These are phyloP conservation scores for Naganishia vishniacii DNA, from an alignment of 768 basidiomycete species.

Conservation along the genomic window DNA sequence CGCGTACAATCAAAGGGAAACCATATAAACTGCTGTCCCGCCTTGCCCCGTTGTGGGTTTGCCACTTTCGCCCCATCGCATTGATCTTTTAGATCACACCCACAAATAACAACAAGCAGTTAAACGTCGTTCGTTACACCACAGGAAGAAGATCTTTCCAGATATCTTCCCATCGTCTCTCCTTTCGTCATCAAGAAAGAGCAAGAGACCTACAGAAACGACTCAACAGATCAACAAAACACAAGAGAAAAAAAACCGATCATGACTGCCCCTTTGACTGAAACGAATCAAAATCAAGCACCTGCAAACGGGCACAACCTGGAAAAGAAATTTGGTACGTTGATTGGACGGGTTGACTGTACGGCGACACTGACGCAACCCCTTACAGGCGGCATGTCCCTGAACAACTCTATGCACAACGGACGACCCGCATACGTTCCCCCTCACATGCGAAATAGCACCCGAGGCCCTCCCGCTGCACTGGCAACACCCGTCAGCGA, in stretches of 20 bases:
- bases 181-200: background rate
- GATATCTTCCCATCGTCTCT: slow-evolving; percentile 15
- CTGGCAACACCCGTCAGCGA: slow-evolving; percentile 33
- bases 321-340: slow-evolving; percentile 47
- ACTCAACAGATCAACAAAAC: slow-evolving; percentile 19
- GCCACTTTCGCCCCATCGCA: too few relatives aligned
- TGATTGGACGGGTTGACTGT: background rate
- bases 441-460: slow-evolving; percentile 45
- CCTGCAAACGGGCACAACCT: slow-evolving; percentile 34
- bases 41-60: background rate
- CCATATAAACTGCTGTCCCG: background rate
- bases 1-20: background rate
- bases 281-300: slow-evolving; percentile 26
- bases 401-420: slow-evolving; percentile 40
- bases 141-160: slow-evolving; percentile 5
- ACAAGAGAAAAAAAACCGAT: slow-evolving; percentile 13
- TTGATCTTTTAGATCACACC: slow-evolving; percentile 16
- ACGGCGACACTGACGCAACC: slow-evolving; percentile 3
- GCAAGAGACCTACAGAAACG: slow-evolving; percentile 1
- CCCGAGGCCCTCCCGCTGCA: slow-evolving; percentile 30
- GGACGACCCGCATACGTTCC: slow-evolving; percentile 49
- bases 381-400: slow-evolving; percentile 17
- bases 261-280: slow-evolving; percentile 36
- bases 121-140: slow-evolving; percentile 21
- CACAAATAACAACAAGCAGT: background rate